Percentiles rank a stretch among this genome's conserved stretches.
Evolutionary conservation across 371 early-diverging fungal species (phyloP).

Genomic region (Zopfochytrium polystomum): DNA sequence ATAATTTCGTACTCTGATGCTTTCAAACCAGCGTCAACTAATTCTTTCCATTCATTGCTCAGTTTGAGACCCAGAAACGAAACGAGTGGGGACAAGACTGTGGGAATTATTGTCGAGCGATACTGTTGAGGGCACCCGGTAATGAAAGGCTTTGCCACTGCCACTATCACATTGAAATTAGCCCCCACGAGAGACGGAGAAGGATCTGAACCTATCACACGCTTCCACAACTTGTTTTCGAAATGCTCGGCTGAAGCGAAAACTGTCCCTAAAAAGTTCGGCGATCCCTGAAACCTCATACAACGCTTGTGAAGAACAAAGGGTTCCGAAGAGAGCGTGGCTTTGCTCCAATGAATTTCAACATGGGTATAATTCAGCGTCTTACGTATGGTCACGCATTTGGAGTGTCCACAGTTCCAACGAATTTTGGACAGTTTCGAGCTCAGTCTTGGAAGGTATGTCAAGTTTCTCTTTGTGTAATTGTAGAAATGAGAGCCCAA

Average conservation of each 20-base stretch:
- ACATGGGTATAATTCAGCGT: too few species aligned
- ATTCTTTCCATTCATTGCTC: slow-evolving; percentile 32
- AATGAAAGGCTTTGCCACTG: neutral
- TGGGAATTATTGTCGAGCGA: slow-evolving; percentile 30
- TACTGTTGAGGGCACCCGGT: slow-evolving; percentile 45
- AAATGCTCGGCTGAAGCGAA: slow-evolving; percentile 37
- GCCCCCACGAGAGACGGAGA: slow-evolving; percentile 38
- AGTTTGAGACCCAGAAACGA: slow-evolving; percentile 39
- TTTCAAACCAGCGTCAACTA: slow-evolving; percentile 19
- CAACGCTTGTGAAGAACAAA: slow-evolving; percentile 18
- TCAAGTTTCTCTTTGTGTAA: too few species aligned
- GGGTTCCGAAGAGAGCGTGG: neutral
- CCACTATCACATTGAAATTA: neutral
- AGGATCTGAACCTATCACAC: slow-evolving; percentile 32
- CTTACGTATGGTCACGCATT: neutral
- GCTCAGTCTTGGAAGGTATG: too few species aligned
- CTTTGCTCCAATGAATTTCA: too few species aligned
- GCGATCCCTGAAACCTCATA: slow-evolving; percentile 38
- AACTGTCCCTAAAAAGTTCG: slow-evolving; percentile 27
- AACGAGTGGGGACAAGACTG: slow-evolving; percentile 40
- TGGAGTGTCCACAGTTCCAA: too few species aligned
- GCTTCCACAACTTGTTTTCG: slow-evolving; percentile 46
- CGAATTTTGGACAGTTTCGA: neutral
- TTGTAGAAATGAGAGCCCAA: too few species aligned
- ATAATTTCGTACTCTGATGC: too few species aligned